Evolutionary conservation across 2,329 filamentous ascomycete genomes (phyloP).

Genomic region (Balansia obtecta): DNA sequence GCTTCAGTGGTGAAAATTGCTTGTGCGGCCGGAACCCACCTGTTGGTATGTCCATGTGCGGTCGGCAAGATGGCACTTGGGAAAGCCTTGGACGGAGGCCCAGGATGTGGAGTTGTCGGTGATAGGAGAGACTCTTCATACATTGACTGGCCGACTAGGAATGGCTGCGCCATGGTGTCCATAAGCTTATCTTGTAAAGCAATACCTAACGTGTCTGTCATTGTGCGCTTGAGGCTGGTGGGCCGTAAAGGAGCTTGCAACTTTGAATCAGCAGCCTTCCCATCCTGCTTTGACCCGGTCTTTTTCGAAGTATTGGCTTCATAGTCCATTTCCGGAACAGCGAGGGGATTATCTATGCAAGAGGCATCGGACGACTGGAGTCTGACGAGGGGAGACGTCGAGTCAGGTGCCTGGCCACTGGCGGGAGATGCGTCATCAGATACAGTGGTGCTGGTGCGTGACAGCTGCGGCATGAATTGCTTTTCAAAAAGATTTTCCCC

Average conservation of each 20-base stretch:
- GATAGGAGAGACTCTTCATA: slow-evolving; percentile 28
- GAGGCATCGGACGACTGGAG: slow-evolving; percentile 6
- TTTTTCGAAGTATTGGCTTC: slow-evolving; percentile 39
- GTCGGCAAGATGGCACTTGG: slow-evolving; percentile 40
- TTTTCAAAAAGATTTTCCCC: slow-evolving; percentile 76
- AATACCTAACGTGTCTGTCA: slow-evolving; percentile 68
- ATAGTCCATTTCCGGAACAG: slow-evolving; percentile 11
- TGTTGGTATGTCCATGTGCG: slow-evolving; percentile 78
- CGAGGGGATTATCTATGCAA: slow-evolving; percentile 8
- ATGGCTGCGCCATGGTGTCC: slow-evolving; percentile 76
- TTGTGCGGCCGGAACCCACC: slow-evolving; percentile 84
- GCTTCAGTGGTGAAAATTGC: slow-evolving; percentile 96
- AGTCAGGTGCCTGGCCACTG: slow-evolving; percentile 9
- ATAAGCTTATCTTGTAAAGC: slow-evolving; percentile 72
- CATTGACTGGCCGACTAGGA: slow-evolving; percentile 34
- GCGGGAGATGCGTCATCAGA: slow-evolving; percentile 23
- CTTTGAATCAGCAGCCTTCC: slow-evolving; percentile 30
- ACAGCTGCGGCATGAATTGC: slow-evolving; percentile 51
- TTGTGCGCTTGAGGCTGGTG: slow-evolving; percentile 67
- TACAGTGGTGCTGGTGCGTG: slow-evolving; percentile 35
- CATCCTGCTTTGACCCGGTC: slow-evolving; percentile 43
- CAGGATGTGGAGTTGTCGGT: slow-evolving; percentile 27
- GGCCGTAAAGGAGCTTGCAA: slow-evolving; percentile 47
- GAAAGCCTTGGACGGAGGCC: slow-evolving; percentile 28
- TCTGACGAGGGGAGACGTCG: slow-evolving; percentile 9